Evolutionary conservation across 2,329 filamentous ascomycete genomes (phyloP).

Genomic region (Alternaria arborescens): DNA sequence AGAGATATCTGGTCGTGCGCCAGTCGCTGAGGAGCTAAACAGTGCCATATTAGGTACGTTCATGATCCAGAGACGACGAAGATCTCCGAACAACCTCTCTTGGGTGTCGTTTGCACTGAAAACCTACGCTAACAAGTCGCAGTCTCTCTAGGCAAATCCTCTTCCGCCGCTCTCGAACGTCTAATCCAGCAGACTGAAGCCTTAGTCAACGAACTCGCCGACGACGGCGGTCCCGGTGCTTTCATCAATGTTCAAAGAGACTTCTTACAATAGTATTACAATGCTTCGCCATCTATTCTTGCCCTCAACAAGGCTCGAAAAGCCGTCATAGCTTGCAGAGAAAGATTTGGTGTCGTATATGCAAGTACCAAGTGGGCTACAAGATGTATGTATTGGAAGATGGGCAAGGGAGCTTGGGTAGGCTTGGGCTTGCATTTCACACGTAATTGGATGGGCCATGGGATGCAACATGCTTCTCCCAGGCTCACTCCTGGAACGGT

Average conservation of each 20-base stretch:
- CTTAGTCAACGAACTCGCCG: slow-evolving; percentile 81
- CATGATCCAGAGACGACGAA: not conserved
- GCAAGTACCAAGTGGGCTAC: slow-evolving; percentile 3
- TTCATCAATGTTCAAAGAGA: slow-evolving; percentile 73
- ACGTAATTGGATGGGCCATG: slow-evolving; percentile 1
- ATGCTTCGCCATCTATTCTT: not conserved
- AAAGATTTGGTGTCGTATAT: not conserved
- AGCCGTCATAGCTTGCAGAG: not conserved
- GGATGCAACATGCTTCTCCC: not conserved
- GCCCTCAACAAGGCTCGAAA: not conserved
- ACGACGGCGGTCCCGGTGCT: slow-evolving; percentile 80
- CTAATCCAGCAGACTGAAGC: slow-evolving; percentile 87
- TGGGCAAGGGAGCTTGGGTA: slow-evolving; percentile 5
- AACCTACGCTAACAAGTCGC: slow-evolving; percentile 3
- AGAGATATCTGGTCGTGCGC: slow-evolving; percentile 75
- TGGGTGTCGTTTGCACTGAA: not conserved
- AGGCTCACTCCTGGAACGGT: not conserved
- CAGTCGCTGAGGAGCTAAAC: slow-evolving; percentile 92
- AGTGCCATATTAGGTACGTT: slow-evolving; percentile 82
- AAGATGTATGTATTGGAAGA: not conserved
- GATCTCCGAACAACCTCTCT: not conserved
- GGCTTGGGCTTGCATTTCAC: slow-evolving; percentile 1
- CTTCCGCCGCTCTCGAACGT: slow-evolving; percentile 83
- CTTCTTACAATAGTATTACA: slow-evolving; percentile 39
- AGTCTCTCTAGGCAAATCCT: slow-evolving; percentile 92